Percentiles rank a stretch among this genome's conserved stretches.
These are phyloP conservation scores for Penicillium crystallinum DNA, from an alignment of 495 filamentous ascomycete species.

Conservation along the genomic window DNA sequence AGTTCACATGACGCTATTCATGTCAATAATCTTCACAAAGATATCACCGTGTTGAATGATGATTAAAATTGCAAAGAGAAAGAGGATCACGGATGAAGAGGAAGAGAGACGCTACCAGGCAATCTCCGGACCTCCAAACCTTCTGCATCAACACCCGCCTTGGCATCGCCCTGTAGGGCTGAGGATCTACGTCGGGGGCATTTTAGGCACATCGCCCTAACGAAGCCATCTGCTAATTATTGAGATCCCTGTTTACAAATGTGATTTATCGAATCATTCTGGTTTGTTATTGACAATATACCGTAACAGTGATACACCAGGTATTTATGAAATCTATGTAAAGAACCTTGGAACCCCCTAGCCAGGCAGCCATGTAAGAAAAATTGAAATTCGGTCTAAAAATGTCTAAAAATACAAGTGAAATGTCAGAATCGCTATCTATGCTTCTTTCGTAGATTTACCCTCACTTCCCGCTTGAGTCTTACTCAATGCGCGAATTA, in stretches of 20 bases:
- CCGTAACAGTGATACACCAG: too few relatives aligned
- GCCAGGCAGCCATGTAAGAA: neutral
- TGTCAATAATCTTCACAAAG: neutral
- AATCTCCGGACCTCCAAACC: neutral
- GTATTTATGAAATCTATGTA: too few relatives aligned
- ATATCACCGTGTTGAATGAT: neutral
- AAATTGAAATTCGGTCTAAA: neutral
- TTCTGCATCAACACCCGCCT: constrained; percentile 5
- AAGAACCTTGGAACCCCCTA: neutral
- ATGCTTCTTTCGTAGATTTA: constrained; percentile 17
- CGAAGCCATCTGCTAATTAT: too few relatives aligned
- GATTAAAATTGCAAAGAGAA: neutral
- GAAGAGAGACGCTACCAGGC: neutral
- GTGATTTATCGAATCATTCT: too few relatives aligned
- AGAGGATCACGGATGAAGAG: neutral
- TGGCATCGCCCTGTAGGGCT: constrained; percentile 24
- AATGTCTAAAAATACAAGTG: neutral
- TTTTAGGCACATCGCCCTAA: neutral
- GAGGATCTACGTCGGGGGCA: neutral
- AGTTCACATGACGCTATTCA: constrained; percentile 8
- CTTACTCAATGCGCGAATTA: constrained; percentile 33
- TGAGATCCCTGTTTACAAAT: too few relatives aligned
- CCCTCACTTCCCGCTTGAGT: neutral
- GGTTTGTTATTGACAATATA: too few relatives aligned
- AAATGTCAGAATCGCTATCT: too few relatives aligned